Percentiles rank a stretch among this genome's conserved stretches.
phyloP scores from a whole-genome alignment of 768 basidiomycete species.

The Suillus lakei region DNA sequence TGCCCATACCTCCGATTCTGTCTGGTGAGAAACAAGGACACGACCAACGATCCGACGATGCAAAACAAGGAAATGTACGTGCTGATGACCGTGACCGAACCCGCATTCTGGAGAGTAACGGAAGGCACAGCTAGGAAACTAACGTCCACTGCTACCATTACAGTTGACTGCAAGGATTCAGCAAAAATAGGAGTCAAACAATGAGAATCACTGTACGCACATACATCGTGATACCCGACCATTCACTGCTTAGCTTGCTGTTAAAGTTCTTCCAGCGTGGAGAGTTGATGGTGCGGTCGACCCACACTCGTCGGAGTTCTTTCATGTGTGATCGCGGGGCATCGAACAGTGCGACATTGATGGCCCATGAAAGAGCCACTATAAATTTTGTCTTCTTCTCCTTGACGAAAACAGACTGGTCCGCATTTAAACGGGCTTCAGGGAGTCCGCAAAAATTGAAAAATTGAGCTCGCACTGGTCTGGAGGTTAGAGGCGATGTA shows the following conservation, averaged over 20 bases:
- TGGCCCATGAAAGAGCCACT: neutral
- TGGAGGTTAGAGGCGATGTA: neutral
- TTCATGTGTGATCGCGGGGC: slow-evolving; percentile 48
- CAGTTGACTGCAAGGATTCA: slow-evolving; percentile 43
- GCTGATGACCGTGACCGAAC: slow-evolving; percentile 17
- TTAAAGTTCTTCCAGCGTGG: slow-evolving; percentile 46
- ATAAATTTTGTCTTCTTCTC: slow-evolving; percentile 6
- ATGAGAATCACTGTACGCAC: slow-evolving; percentile 36
- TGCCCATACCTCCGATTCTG: slow-evolving; percentile 38
- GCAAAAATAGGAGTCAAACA: neutral
- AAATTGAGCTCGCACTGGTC: slow-evolving; percentile 38
- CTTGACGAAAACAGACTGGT: slow-evolving; percentile 42
- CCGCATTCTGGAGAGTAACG: slow-evolving; percentile 25
- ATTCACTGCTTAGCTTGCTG: slow-evolving; percentile 45
- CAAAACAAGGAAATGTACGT: slow-evolving; percentile 41
- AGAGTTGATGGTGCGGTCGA: slow-evolving; percentile 45
- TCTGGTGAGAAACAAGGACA: slow-evolving; percentile 40
- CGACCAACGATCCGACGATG: slow-evolving; percentile 39
- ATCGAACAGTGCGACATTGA: slow-evolving; percentile 37
- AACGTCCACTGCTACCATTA: slow-evolving; percentile 56
- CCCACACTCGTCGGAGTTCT: slow-evolving; percentile 46
- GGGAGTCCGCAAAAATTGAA: slow-evolving; percentile 52
- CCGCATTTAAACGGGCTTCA: slow-evolving; percentile 47
- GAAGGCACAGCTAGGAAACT: slow-evolving; percentile 56
- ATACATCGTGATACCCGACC: slow-evolving; percentile 52